These are phyloP conservation scores for Paecilomyces sp. DNA, from an alignment of 2,329 filamentous ascomycete species.

Conservation along the genomic window DNA sequence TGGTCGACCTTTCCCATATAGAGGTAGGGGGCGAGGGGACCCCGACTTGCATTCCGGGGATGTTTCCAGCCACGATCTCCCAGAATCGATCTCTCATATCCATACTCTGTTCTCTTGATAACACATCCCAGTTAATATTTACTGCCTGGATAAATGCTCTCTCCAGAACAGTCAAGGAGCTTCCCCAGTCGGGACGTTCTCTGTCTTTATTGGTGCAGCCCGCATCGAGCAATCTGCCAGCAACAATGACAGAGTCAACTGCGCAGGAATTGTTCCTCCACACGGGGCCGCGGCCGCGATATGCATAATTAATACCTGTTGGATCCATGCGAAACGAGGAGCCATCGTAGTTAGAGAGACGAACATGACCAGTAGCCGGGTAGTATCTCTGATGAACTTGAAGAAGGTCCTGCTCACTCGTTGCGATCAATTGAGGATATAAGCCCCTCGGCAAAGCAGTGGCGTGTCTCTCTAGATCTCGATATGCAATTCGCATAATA, in stretches of 20 bases:
- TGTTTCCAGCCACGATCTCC: constrained; percentile 4
- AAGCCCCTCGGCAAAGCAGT: constrained; percentile 10
- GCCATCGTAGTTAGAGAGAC: constrained; percentile 4
- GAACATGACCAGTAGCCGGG: constrained; percentile 10
- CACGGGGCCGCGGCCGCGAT: constrained; percentile 25
- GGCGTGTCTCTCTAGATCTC: constrained; percentile 22
- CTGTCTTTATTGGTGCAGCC: constrained; percentile 27
- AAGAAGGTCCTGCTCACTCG: constrained; percentile 8
- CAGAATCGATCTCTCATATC: constrained; percentile 14
- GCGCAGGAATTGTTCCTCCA: constrained; percentile 14
- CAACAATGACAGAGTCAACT: constrained; percentile 27
- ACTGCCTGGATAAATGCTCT: constrained; percentile 19
- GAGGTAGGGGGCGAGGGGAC: constrained; percentile 7
- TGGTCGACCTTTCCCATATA: constrained; percentile 17
- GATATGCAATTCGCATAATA: constrained; percentile 19
- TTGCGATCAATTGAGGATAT: constrained; percentile 8
- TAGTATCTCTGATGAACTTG: constrained; percentile 11
- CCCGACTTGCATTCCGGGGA: constrained; percentile 6
- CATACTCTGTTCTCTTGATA: constrained; percentile 4
- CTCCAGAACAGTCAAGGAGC: constrained; percentile 10
- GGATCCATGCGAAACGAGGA: constrained; percentile 11
- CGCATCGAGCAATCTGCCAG: constrained; percentile 27
- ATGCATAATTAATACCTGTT: constrained; percentile 13
- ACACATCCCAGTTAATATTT: constrained; percentile 23
- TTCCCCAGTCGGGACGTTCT: constrained; percentile 6